Evolutionary conservation across 345 rosid species (phyloP), one percentile per base, ranked within the genome.

Genomic region (Euclidium syriacum): DNA sequence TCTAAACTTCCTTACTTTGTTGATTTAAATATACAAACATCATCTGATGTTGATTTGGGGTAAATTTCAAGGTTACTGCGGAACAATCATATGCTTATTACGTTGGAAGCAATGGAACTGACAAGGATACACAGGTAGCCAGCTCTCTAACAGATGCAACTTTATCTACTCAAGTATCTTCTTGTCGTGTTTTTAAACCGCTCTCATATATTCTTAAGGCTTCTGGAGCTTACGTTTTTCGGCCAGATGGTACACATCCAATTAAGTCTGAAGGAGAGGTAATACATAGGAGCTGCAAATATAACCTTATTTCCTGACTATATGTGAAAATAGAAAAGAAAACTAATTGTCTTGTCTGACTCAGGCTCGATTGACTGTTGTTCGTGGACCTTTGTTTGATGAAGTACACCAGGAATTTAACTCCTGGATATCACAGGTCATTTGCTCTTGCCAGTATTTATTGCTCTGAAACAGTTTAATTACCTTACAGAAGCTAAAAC

Each of bases 191-290:
- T 14, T 30, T 23, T 41, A 8, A n/a, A 47, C 19, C 4, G 34
- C 33, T 53, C 43, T 44, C 40, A 2, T 35, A 26, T n/a, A 42
- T 68, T 55, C 72, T 10, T 49, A 67, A 91, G 98, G 96, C 96
- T 42, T 88, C 96, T 39, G 98, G 98, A 70, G 95, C 98, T 58
- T 91, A 91, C 60, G 84, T 91, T 46, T 91, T 91, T 69, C 96
- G 98, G 60, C 95, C 96, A 64, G 88, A 91, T 78, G 66, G 65
- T 35, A 68, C 74, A 26, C 70, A 51, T 62, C 73, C 86, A 34
- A 50, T 86, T 56, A 76, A 76, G 62, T 64, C 81, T 4, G 78
- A 79, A 59, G 57, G 46, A 59, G 72, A 83, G 92, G 98, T 86
- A 74, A 52, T 36, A 22, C 9, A 27, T 71, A 68, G 62, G 10